Evolutionary conservation across 2,329 filamentous ascomycete genomes (phyloP).

Genomic region (Alternaria ethzedia): DNA sequence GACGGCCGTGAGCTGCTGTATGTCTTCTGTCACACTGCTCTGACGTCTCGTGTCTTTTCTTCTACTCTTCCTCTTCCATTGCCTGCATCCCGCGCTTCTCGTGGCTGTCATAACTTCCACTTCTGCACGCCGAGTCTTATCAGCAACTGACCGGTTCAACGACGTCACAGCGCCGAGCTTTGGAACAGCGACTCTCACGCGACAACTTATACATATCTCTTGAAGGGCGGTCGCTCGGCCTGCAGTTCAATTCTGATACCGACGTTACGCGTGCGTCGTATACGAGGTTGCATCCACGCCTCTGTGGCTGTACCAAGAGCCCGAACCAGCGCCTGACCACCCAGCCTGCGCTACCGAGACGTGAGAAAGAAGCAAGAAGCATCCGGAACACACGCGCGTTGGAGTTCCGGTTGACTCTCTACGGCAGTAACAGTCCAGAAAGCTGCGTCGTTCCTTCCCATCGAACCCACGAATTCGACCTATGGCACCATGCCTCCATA

Average conservation of each 20-base stretch:
- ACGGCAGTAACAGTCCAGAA: background rate
- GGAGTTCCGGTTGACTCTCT: background rate
- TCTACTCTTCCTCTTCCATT: constrained; percentile 1
- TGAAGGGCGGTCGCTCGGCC: background rate
- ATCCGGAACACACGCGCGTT: background rate
- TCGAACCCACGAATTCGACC: constrained; percentile 17
- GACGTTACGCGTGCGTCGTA: background rate
- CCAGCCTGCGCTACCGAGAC: background rate
- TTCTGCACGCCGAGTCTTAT: constrained; percentile 13
- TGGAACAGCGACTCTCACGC: constrained; percentile 1
- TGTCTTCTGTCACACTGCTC: constrained; percentile 1
- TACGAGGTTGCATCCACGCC: constrained; percentile 26
- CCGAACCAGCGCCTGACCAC: constrained; percentile 39
- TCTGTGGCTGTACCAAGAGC: constrained; percentile 33
- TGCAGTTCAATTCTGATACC: background rate
- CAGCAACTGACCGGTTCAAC: constrained; percentile 7
- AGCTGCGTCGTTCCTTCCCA: constrained; percentile 3
- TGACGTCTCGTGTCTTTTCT: constrained; percentile 4
- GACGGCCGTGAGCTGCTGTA: constrained; percentile 4
- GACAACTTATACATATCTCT: background rate
- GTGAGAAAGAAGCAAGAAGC: constrained; percentile 6
- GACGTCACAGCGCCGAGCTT: constrained; percentile 18
- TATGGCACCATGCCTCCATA: constrained; percentile 47
- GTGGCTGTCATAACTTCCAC: background rate
- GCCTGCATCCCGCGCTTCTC: constrained; percentile 1